These are phyloP conservation scores for Purpureocillium lavendulum DNA, from an alignment of 2,329 filamentous ascomycete genomes.

Conservation along the genomic window DNA sequence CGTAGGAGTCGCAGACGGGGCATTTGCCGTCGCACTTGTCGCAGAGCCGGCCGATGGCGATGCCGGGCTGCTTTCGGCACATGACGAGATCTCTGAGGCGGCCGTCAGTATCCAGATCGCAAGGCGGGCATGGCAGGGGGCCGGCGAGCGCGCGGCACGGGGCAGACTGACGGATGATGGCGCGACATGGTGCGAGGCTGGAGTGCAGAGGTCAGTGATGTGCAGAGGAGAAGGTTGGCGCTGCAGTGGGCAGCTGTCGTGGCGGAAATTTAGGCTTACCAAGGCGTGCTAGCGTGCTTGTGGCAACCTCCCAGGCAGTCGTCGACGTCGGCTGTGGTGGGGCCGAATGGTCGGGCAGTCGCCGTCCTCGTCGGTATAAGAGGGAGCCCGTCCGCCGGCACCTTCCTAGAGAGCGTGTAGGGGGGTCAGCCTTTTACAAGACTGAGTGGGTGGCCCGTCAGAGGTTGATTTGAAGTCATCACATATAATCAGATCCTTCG, in stretches of 20 bases:
- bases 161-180: conserved; percentile 70
- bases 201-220: conserved; percentile 1
- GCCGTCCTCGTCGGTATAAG: conserved; percentile 5
- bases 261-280: no score
- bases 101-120: conserved; percentile 16
- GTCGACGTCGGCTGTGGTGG: conserved; percentile 4
- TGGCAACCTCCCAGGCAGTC: conserved; percentile 18
- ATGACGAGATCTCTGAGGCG: conserved; percentile 79
- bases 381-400: not conserved
- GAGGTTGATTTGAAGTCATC: no score
- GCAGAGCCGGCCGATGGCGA: conserved; percentile 96
- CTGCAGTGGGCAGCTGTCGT: no score
- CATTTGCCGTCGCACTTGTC: conserved; percentile 99
- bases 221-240: not conserved
- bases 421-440: no score
- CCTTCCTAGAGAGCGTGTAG: no score
- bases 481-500: no score
- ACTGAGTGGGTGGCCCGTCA: no score
- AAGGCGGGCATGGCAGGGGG: conserved; percentile 2
- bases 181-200: conserved; percentile 61
- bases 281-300: not conserved
- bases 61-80: conserved; percentile 98
- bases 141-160: no score
- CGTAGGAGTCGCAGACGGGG: conserved; percentile 97
- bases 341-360: no score